These are phyloP conservation scores for Pythium coloratum DNA, from an alignment of 352 stramenopile species.

Conservation along the genomic window DNA sequence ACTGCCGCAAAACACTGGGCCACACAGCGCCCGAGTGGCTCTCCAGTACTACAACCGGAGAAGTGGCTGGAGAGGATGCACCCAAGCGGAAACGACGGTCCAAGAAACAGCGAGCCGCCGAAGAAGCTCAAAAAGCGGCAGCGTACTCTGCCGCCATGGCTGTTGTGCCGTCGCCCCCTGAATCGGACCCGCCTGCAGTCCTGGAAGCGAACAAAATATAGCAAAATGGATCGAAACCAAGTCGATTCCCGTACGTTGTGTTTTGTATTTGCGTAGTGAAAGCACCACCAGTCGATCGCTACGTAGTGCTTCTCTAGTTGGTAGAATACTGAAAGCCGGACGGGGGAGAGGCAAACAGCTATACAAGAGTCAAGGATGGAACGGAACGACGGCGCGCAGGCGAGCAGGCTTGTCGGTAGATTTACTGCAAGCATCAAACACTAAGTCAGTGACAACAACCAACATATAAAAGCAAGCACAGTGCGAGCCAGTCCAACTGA, in stretches of 20 bases:
- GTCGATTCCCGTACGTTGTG: conserved; percentile 6
- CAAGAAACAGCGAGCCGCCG: conserved; percentile 6
- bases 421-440: conserved; percentile 2
- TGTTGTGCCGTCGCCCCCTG: background rate
- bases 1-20: conserved; percentile 63
- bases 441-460: background rate
- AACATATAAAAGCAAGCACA: background rate
- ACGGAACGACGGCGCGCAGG: conserved; percentile 2
- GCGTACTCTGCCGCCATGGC: background rate
- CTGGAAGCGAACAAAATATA: conserved; percentile 12
- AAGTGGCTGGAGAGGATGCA: conserved; percentile 10
- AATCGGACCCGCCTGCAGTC: background rate
- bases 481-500: conserved; percentile 16
- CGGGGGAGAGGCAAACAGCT: conserved; percentile 16
- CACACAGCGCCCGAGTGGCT: conserved; percentile 77
- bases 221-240: background rate
- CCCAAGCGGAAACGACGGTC: conserved; percentile 23
- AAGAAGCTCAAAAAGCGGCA: background rate
- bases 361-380: conserved; percentile 22
- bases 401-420: background rate
- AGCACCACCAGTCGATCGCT: background rate
- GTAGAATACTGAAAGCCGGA: conserved; percentile 5
- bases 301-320: conserved; percentile 1
- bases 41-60: conserved; percentile 19
- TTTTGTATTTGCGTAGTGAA: conserved; percentile 4